Evolutionary conservation across 345 rosid genomes (phyloP), one percentile per base, ranked within the genome.

Genomic region (Mercurialis annua): DNA sequence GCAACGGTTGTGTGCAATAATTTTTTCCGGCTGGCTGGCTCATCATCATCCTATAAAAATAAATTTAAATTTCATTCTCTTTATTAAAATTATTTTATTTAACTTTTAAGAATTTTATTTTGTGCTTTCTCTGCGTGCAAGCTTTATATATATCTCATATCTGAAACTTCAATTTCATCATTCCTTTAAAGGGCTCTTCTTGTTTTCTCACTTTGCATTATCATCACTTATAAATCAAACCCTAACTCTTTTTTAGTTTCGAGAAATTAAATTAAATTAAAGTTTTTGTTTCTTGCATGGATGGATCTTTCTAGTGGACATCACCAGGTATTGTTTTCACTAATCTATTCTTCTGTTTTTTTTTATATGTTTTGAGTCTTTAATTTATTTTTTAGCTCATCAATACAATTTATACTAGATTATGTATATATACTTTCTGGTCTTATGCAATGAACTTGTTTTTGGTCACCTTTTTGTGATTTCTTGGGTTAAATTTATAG

Each of bases 301-400:
- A 87, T 87, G 92, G 92, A 87, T 80, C 80, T 80, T 80, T 83
- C 86, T 62, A 74, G 72, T 38, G 83, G 71, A 73, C 82, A 73
- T 70, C 76, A 73, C 69, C 85, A 83, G 92, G 92, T 85, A 75
- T 49, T 40, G 44, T 40, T 40, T 40, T 14, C 11, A 9, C 44
- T 40, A 34, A 34, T 34, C 44, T 8, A 2, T 9, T 40, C 8
- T 40, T 40, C 44, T 40, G 6, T 40, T 40, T 40, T 40, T 8
- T 40, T 40, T 40, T n/a, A n/a, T n/a, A n/a, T n/a, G n/a, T n/a
- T n/a, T n/a, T n/a, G n/a, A n/a, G n/a, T 40, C 44, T 9, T 40
- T 14, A 40, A 40, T 10, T 40, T 3, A 40, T 40, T 40, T 40
- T 40, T n/a, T n/a, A n/a, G n/a, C n/a, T n/a, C n/a, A n/a, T n/a